Conservation (phyloP, 768 basidiomycete genomes). For the Cystobasidium ongulense region DNA sequence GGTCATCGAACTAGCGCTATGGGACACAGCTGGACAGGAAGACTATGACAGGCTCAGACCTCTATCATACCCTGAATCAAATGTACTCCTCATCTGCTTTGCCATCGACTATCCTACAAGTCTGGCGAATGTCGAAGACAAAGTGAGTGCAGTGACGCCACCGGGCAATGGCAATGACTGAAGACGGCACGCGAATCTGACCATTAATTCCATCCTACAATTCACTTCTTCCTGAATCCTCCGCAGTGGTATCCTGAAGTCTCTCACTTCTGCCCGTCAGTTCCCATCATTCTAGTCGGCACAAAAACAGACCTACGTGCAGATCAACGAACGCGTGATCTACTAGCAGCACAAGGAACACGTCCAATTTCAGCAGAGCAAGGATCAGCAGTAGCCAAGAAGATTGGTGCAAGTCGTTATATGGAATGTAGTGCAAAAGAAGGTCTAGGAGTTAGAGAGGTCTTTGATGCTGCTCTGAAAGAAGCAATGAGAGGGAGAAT, state of each 20-base stretch:
- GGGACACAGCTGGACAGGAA: conserved; percentile 99
- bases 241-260: conserved; percentile 84
- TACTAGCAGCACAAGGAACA: conserved; percentile 74
- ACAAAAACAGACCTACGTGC: conserved; percentile 86
- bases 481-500: conserved; percentile 78
- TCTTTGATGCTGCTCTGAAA: conserved; percentile 77
- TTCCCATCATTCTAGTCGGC: conserved; percentile 81
- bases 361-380: conserved; percentile 70
- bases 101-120: conserved; percentile 95
- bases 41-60: conserved; percentile 98
- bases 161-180: neutral
- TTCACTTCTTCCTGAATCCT: conserved; percentile 2
- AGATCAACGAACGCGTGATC: conserved; percentile 74
- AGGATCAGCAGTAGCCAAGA: conserved; percentile 73
- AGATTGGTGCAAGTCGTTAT: conserved; percentile 71
- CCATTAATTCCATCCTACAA: no score
- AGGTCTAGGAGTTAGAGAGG: conserved; percentile 80
- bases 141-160: conserved; percentile 58
- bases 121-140: conserved; percentile 97
- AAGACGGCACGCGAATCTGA: no score
- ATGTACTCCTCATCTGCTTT: conserved; percentile 98
- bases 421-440: conserved; percentile 89
- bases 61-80: conserved; percentile 92
- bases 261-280: conserved; percentile 80
- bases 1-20: conserved; percentile 87